Evolutionary conservation across 1,284 basidiomycete genomes (phyloP), one percentile per base, ranked within the genome.

Genomic region (Fistulinella cinereoalba): DNA sequence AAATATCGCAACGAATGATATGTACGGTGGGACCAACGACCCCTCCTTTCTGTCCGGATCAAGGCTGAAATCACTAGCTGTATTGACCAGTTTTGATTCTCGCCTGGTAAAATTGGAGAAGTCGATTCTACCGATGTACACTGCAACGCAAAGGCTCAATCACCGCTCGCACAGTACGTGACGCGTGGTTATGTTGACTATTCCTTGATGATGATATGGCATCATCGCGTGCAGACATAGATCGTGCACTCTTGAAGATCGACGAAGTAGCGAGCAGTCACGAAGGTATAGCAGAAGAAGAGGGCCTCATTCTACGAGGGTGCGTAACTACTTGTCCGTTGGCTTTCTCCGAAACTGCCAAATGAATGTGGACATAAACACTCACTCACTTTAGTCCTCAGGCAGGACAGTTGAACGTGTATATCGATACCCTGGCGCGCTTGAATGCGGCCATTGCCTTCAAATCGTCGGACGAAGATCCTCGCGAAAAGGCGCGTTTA

Each of bases 1-100:
- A 87, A 57, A 86, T 88, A 49, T 89, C 87, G 1, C 83, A 86
- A 57, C 73, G 85, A 41, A 90, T 91, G 88, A 89, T 80, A 54
- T 79, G 87, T 89, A 68, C 49, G 84, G 23, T 16, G 69, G 15
- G 25, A 37, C 19, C n/a, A 6, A 32, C 15, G 22, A 22, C 37
- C 22, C 32, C 23, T 16, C 21, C 18, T 10, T 21, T 37, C 23
- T 37, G 27, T 16, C 39, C 15, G 6, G 38, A 49, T 42, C 22
- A 24, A 37, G 11, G 22, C 46, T 50, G 10, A 62, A 65, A 65
- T 52, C 68, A 50, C 36, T 57, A 90, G 87, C 83, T 34, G 83
- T 90, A 54, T 72, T 91, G 42, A 81, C 83, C 53, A 88, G 82
- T 57, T 88, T 90, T 56, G 88, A 90, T 61, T 80, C 80, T 2